Conservation (phyloP, 805 yeast genomes). For the Candida incommunis region DNA sequence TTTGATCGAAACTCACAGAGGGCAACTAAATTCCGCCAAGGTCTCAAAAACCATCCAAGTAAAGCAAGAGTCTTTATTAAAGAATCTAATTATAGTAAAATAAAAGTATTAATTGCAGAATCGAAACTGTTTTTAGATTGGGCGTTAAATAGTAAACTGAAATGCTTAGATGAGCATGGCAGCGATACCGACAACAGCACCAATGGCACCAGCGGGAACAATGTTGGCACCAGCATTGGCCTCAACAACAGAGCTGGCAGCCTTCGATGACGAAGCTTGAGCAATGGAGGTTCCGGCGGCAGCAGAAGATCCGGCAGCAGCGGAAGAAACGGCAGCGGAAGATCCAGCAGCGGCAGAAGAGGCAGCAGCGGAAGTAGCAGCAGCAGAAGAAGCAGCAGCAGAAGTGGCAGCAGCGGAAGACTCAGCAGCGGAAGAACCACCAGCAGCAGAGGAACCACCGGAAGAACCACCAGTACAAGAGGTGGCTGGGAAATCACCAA, state of each 20-base stretch:
- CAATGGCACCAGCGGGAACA: constrained; percentile 11
- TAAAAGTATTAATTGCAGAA: not conserved
- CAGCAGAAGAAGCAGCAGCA: constrained; percentile 5
- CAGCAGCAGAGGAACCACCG: constrained; percentile 7
- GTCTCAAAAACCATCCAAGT: too few relatives aligned
- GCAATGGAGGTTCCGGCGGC: constrained; percentile 7
- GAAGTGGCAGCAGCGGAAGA: constrained; percentile 8
- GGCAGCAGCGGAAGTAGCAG: constrained; percentile 7
- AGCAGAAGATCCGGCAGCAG: constrained; percentile 3
- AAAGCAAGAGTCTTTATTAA: too few relatives aligned
- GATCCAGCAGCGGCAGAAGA: constrained; percentile 7
- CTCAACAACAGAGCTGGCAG: constrained; percentile 6
- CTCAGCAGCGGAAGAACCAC: constrained; percentile 7
- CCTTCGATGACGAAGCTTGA: constrained; percentile 5
- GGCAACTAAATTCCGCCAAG: too few relatives aligned
- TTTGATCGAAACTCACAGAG: too few relatives aligned
- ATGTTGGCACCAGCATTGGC: constrained; percentile 11
- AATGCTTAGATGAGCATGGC: constrained; percentile 12
- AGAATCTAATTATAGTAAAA: too few relatives aligned
- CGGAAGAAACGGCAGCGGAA: constrained; percentile 6
- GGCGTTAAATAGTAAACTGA: too few relatives aligned
- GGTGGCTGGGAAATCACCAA: not conserved
- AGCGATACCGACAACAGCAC: constrained; percentile 13
- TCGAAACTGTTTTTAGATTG: too few relatives aligned
- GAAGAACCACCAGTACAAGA: constrained; percentile 3